Base-by-base conservation (phyloP, 2,329 filamentous ascomycete species). In the Graphiopsis chlorocephala region DNA sequence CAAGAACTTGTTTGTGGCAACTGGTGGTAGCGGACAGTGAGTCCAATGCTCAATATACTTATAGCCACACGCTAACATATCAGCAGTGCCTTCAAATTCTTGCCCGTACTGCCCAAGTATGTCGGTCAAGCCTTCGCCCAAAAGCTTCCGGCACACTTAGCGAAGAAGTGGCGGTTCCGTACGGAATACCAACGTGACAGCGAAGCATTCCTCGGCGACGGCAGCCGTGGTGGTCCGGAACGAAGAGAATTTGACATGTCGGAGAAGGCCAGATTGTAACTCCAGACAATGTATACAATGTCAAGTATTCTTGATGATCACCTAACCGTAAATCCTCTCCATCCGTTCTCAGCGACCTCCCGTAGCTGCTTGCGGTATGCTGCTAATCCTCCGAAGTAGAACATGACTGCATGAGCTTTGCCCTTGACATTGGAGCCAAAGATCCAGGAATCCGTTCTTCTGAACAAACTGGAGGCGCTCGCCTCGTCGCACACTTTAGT, bases 21-120 rank as follows among this genome's bases (percentile, higher is more conserved):
- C 84, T 0, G 85, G 83, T 1, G 86, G 85, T 0, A 84, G 82
- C 38, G 85, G 85, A 0, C 85, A 86, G 71, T 72, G 58, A 69
- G 70, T 68, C 2, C 2, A 20, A 4, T 23, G 29, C 5, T 26
- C 0, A n/a, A 20, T 15, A 5, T 17, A 11, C 3, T 17, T n/a
- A 6, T 1, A 6, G 2, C n/a, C 11, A 33, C 1, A 26, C 6
- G 29, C 25, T 42, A 31, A 53, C n/a, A 20, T 53, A 12, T 3
- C 50, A 23, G 3, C 25, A 72, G 71, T 57, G 71, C 65, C 6
- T 72, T 71, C 66, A 72, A 72, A 26, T 72, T 72, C 48, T 45
- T 72, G 3, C 69, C 69, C 17, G 61, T 71, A 1, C 28, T 72
- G 15, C 69, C 69, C 4, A 64, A 66, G 28, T 72, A 81, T 50